A percentile compares a stretch with the other conserved stretches of the same genome.
These are phyloP conservation scores for Ulvella scutata DNA, from an alignment of 139 green algal species.

Conservation along the genomic window DNA sequence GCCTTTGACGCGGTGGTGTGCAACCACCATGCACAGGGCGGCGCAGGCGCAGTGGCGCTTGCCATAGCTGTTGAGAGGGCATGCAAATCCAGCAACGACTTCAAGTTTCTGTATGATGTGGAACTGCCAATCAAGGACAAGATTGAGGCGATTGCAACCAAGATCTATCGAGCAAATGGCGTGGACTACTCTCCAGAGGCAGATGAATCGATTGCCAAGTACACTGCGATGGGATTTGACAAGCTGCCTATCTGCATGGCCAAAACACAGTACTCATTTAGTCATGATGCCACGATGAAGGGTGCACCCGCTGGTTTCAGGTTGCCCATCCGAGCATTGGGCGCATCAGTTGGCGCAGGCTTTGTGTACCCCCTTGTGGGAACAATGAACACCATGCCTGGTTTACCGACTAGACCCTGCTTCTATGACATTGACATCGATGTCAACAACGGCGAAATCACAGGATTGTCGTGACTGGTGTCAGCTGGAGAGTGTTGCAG, in stretches of 20 bases:
- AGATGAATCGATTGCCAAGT: slow-evolving; percentile 47
- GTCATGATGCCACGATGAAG: slow-evolving; percentile 58
- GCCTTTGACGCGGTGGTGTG: slow-evolving; percentile 70
- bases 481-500: too few species aligned
- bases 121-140: slow-evolving; percentile 80
- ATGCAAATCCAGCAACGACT: slow-evolving; percentile 39
- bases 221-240: slow-evolving; percentile 69
- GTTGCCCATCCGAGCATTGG: slow-evolving; percentile 79
- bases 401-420: slow-evolving; percentile 70
- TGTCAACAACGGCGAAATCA: slow-evolving; percentile 43
- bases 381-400: slow-evolving; percentile 87
- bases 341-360: slow-evolving; percentile 71
- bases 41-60: slow-evolving; percentile 70
- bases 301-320: slow-evolving; percentile 74
- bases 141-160: slow-evolving; percentile 77
- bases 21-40: slow-evolving; percentile 77
- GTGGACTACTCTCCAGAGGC: slow-evolving; percentile 75
- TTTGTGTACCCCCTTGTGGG: slow-evolving; percentile 88
- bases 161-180: slow-evolving; percentile 69
- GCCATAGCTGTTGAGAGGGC: slow-evolving; percentile 65
- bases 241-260: slow-evolving; percentile 97
- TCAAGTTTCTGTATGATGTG: slow-evolving; percentile 78
- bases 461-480: slow-evolving; percentile 80
- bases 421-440: slow-evolving; percentile 89
- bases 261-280: slow-evolving; percentile 98